Conservation (phyloP, 768 basidiomycete genomes). For the Amyloporia xantha region DNA sequence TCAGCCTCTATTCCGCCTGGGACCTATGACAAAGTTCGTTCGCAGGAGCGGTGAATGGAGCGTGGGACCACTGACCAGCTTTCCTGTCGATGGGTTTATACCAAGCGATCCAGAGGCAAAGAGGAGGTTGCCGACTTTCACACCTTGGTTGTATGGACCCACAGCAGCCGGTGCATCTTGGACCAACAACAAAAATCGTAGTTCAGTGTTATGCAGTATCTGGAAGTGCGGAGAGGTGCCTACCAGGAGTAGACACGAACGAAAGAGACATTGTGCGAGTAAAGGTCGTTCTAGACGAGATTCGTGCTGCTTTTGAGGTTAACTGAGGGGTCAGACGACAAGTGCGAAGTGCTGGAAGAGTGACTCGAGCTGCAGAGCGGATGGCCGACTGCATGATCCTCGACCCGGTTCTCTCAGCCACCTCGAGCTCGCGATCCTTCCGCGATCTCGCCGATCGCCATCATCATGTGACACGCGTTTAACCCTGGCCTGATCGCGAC, state of each 20-base stretch:
- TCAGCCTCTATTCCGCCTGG: constrained; percentile 73
- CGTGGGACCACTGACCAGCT: constrained; percentile 43
- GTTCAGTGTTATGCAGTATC: not conserved
- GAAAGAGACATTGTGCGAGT: constrained; percentile 21
- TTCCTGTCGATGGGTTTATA: constrained; percentile 63
- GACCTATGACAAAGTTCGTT: constrained; percentile 12
- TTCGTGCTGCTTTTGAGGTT: too few relatives aligned
- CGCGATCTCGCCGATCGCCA: not conserved
- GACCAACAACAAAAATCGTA: not conserved
- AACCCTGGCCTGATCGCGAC: not conserved
- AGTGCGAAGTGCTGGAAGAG: not conserved
- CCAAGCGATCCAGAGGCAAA: constrained; percentile 91
- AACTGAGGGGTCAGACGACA: not conserved
- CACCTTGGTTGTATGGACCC: constrained; percentile 85
- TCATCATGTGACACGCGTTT: not conserved
- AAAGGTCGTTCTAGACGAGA: too few relatives aligned
- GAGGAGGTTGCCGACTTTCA: constrained; percentile 76
- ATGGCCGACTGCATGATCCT: not conserved
- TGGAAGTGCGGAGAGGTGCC: not conserved
- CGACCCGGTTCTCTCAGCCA: not conserved
- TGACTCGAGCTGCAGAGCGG: not conserved
- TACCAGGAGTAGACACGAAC: constrained; percentile 29
- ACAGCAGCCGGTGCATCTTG: constrained; percentile 73
- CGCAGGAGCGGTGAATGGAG: not conserved
- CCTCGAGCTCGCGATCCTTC: not conserved